Evolutionary conservation across 2,329 filamentous ascomycete species (phyloP).

Genomic region (Aspergillus oerlinghausenensis): DNA sequence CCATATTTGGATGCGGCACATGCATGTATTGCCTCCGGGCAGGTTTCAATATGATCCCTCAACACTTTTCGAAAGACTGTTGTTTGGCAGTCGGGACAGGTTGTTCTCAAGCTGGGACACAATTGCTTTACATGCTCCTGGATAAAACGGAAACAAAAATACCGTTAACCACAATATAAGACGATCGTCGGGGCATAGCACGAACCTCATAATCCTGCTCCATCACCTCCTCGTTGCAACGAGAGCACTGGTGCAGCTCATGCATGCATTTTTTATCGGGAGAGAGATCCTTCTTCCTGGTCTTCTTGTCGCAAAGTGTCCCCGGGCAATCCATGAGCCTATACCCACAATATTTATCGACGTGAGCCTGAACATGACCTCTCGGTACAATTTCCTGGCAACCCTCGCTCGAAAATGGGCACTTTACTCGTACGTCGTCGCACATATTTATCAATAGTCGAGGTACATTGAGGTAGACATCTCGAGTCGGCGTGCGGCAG

Average conservation of each 20-base stretch:
- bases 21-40: slow-evolving; percentile 31
- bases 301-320: slow-evolving; percentile 46
- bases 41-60: slow-evolving; percentile 34
- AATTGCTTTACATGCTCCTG: slow-evolving; percentile 35
- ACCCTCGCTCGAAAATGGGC: slow-evolving; percentile 52
- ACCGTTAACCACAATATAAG: slow-evolving; percentile 3
- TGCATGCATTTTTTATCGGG: slow-evolving; percentile 50
- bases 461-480: slow-evolving; percentile 43
- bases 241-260: slow-evolving; percentile 47
- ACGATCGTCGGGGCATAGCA: slow-evolving; percentile 3
- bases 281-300: slow-evolving; percentile 53
- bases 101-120: slow-evolving; percentile 33
- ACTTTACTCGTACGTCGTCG: slow-evolving; percentile 57
- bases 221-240: slow-evolving; percentile 51
- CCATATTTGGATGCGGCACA: slow-evolving; percentile 41
- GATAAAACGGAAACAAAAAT: background rate
- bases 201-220: slow-evolving; percentile 51
- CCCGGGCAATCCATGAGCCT: slow-evolving; percentile 51
- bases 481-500: slow-evolving; percentile 47
- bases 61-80: slow-evolving; percentile 30
- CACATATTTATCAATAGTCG: slow-evolving; percentile 58
- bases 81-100: slow-evolving; percentile 35
- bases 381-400: slow-evolving; percentile 52
- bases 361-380: slow-evolving; percentile 55
- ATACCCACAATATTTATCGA: slow-evolving; percentile 57